Evolutionary conservation across 1,139 yeast genomes (phyloP), one percentile per base, ranked within the genome.

Genomic region (Lodderomyces metapsilosis): DNA sequence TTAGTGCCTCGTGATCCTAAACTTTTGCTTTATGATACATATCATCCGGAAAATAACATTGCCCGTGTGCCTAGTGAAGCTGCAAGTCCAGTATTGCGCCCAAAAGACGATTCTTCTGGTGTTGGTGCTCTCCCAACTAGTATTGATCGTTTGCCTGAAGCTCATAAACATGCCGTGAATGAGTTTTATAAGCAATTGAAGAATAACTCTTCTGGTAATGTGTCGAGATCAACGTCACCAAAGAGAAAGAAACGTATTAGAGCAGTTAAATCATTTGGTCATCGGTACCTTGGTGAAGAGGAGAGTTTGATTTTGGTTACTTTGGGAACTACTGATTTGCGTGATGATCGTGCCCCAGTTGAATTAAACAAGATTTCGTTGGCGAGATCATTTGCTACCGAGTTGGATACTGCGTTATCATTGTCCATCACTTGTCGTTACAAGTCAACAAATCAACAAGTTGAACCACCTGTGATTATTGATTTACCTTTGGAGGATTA

Each of bases 401-500:
- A 87, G 58, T 70, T 89, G 36, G 97, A 91, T 53, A 88, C 96
- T 2, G 96, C 96, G 0, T 72, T 92, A 38, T 84, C 96, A 0
- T 68, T 91, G 42, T 80, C 84, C 10, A 76, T 91, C 11, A 78
- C 84, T 11, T 78, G 86, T 43, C 70, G 75, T 43, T 66, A 68
- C 47, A 61, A 57, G 41, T 39, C 59, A 21, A 74, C 74, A 4
- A 71, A 75, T 34, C 63, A 68, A 31, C 64, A 68, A 17, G 67
- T 76, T 15, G 85, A 81, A 44, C 82, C 85, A n/a, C 81, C 92
- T 1, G 75, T 76, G 1, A 72, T 84, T 5, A 62, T 89, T 34
- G 97, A 91, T 54, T 69, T 92, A 50, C 98, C 98, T 1, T 66
- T 88, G 37, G 92, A 88, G 54, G 95, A 87, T 52, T 83, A 79